Conservation (phyloP, 2,329 filamentous ascomycete genomes). For the Fusarium poae region DNA sequence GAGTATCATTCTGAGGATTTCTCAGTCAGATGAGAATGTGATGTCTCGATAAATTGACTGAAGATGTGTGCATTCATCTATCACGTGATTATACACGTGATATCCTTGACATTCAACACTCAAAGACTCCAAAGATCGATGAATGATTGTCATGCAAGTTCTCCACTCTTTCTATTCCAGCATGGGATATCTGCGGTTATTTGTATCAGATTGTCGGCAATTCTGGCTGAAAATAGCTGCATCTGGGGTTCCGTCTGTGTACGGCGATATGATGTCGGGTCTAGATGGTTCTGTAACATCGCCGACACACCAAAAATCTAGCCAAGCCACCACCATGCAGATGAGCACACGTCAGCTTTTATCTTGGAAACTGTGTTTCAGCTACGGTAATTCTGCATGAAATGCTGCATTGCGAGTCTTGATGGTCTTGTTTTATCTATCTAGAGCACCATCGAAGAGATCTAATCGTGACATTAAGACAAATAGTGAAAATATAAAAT, state of each 20-base stretch:
- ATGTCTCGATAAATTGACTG: too few relatives aligned
- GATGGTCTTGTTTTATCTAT: not conserved
- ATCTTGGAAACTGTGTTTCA: not conserved
- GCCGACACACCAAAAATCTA: not conserved
- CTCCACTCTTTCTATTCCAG: too few relatives aligned
- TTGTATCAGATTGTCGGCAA: not conserved
- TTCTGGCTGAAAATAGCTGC: not conserved
- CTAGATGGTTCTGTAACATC: not conserved
- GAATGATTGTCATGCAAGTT: too few relatives aligned
- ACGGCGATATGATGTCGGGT: not conserved
- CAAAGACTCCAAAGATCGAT: too few relatives aligned
- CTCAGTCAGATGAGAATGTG: too few relatives aligned
- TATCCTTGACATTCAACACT: too few relatives aligned
- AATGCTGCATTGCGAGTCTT: not conserved
- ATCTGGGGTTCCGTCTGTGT: not conserved
- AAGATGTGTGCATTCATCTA: too few relatives aligned
- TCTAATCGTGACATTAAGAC: too few relatives aligned
- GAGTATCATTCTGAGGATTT: too few relatives aligned
- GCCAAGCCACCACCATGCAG: not conserved
- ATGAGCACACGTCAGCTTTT: not conserved
- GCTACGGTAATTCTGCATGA: not conserved
- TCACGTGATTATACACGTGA: too few relatives aligned
- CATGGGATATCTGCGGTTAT: too few relatives aligned
- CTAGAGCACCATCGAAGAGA: accelerated
- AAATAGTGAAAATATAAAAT: too few relatives aligned